These are phyloP conservation scores for Rhizophora apiculata DNA, from an alignment of 345 rosid species.

Conservation along the genomic window DNA sequence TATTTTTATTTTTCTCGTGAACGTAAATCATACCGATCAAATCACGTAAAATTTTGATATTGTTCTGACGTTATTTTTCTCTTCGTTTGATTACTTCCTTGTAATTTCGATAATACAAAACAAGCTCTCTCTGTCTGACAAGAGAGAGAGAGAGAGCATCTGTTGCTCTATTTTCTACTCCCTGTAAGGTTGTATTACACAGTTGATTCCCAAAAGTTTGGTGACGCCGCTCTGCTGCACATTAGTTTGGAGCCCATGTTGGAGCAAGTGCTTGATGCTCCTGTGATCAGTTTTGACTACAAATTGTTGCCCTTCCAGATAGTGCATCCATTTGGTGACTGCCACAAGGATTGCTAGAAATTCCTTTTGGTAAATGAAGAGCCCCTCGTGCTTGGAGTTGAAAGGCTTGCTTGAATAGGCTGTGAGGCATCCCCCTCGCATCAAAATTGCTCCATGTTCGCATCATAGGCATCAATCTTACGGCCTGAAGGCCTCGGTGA, in stretches of 20 bases:
- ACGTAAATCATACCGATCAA: no score
- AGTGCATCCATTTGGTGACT: background rate
- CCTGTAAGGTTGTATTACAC: background rate
- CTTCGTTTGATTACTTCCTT: no score
- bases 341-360: background rate
- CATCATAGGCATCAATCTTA: background rate
- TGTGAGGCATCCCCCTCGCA: background rate
- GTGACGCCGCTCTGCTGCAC: background rate
- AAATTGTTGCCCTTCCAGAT: background rate
- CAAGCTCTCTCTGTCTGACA: background rate
- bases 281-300: background rate
- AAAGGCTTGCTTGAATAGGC: background rate
- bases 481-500: background rate
- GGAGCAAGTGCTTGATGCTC: background rate
- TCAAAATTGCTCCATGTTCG: background rate
- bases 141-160: background rate
- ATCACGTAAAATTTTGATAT: no score
- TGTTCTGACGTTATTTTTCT: no score
- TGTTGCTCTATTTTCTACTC: background rate
- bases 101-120: no score
- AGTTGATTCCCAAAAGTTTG: background rate
- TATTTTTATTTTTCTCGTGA: no score
- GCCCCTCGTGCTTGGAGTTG: fast-evolving
- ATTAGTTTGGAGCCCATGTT: background rate
- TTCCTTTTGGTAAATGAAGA: background rate